Base-by-base conservation (phyloP, 495 filamentous ascomycete genomes). In the Aspergillus sclerotioniger region DNA sequence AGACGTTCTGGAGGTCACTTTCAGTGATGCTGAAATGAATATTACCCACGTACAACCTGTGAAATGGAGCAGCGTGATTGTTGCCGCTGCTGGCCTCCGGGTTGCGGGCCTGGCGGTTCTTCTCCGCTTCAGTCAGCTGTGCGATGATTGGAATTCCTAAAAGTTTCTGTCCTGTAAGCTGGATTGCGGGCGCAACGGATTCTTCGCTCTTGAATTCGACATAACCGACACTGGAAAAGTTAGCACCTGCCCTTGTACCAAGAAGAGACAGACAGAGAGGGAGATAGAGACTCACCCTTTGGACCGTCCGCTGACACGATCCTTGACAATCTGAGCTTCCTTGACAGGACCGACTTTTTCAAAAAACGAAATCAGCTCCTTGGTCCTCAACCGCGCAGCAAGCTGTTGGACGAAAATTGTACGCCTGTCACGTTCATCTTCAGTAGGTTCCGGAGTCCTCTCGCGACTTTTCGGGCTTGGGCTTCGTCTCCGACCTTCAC, bases 1-100 rank as follows among this genome's bases (percentile, higher is more conserved):
- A 99, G 53, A 98, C 91, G 72, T 93, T 91, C 81, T 93, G 89
- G 62, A 99, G 76, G 74, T 98, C 95, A 70, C 83, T 87, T 76
- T 99, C 95, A 71, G 94, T 98, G 72, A 99, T 96, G 73, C 90
- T 96, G 83, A 99, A 99, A 81, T 99, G 95, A 64, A 99, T 96
- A 69, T 99, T 99, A 72, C 95, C 95, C 64, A 99, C 94, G 76
- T 97, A 99, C 52, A 99, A 89, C 70, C 95, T 87, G 78, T 99
- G 95, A 78, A 98, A 99, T 31, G 95, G 95, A 32, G 96, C 87
- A 53, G 89, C 87, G 66, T 87, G 87, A 12, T 83, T 79, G 46
- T 86, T 81, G 58, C 77, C 79, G 62, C 80, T 82, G 46, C 80
- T 80, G 47, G 85, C 78, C 60, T 95, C 91, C 52, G 89, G 83